Percentiles rank a stretch among this genome's conserved stretches.
These are phyloP conservation scores for Neofusicoccum umdonicola DNA, from an alignment of 2,329 filamentous ascomycete genomes.

Conservation along the genomic window DNA sequence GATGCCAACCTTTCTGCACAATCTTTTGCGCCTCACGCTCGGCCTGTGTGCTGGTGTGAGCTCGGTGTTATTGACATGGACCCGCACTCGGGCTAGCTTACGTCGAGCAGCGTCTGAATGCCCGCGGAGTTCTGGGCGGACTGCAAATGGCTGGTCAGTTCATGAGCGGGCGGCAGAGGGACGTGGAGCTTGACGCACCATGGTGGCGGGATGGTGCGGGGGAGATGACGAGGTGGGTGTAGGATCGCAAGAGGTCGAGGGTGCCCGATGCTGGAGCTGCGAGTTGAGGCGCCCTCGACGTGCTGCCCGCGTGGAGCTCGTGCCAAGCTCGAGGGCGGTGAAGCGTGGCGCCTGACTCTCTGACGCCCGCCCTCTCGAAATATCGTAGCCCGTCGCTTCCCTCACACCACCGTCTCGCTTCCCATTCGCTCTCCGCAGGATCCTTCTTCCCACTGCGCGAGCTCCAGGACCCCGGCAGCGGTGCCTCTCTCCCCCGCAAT, in stretches of 20 bases:
- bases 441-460: neutral
- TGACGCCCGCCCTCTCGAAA: constrained; percentile 3
- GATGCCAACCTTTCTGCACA: constrained; percentile 79
- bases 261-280: constrained; percentile 14
- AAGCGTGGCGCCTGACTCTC: neutral
- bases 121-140: constrained; percentile 97
- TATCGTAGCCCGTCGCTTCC: neutral
- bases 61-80: constrained; percentile 29
- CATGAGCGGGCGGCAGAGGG: constrained; percentile 19
- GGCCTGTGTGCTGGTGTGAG: constrained; percentile 60
- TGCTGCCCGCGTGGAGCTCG: constrained; percentile 16
- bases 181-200: constrained; percentile 6
- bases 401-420: neutral
- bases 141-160: constrained; percentile 48
- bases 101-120: constrained; percentile 98
- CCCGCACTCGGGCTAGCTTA: constrained; percentile 50
- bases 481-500: neutral
- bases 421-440: neutral
- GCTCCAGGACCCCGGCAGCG: neutral
- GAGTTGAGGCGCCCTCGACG: neutral
- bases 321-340: constrained; percentile 16
- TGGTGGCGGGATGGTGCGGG: constrained; percentile 9
- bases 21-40: constrained; percentile 99
- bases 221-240: constrained; percentile 1
- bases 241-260: constrained; percentile 5